Evolutionary conservation across 352 stramenopile species (phyloP).

Genomic region (Saprolegnia parasitica): DNA sequence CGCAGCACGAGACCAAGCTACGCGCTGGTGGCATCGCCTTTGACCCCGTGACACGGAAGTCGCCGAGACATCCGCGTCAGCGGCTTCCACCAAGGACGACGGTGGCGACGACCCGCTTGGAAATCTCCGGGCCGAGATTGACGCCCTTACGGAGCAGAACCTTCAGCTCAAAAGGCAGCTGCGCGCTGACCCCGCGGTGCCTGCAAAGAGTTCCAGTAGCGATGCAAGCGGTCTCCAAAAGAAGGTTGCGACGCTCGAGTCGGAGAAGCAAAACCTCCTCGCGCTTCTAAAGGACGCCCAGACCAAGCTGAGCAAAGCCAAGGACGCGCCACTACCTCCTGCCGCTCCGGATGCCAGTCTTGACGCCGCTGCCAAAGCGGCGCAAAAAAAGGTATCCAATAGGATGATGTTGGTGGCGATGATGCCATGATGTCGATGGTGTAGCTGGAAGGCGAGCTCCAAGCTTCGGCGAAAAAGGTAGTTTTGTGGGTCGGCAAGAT

Average conservation of each 20-base stretch:
- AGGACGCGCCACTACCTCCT: conserved; percentile 30
- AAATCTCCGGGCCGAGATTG: conserved; percentile 20
- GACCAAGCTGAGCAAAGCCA: conserved; percentile 43
- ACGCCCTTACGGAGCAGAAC: conserved; percentile 26
- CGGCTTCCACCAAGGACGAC: conserved; percentile 38
- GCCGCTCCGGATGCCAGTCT: conserved; percentile 30
- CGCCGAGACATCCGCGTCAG: not conserved
- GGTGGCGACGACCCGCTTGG: conserved; percentile 32
- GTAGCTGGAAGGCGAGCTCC: conserved; percentile 23
- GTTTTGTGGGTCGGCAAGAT: not conserved
- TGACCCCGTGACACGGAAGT: conserved; percentile 30
- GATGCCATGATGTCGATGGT: conserved; percentile 15
- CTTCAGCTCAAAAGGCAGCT: conserved; percentile 21
- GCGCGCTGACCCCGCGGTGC: not conserved
- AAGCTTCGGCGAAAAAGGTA: conserved; percentile 48
- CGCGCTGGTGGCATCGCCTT: conserved; percentile 41
- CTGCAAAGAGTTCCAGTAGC: conserved; percentile 6
- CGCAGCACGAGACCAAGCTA: conserved; percentile 59
- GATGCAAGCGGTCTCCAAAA: conserved; percentile 35
- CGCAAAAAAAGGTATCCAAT: conserved; percentile 42
- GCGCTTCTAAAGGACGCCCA: conserved; percentile 61
- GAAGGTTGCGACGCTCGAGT: conserved; percentile 46
- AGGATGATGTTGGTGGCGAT: conserved; percentile 41
- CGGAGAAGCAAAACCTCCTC: conserved; percentile 50
- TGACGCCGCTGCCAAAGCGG: not conserved